Evolutionary conservation across 2,329 filamentous ascomycete species (phyloP).

Genomic region (Neocucurbitaria cava): DNA sequence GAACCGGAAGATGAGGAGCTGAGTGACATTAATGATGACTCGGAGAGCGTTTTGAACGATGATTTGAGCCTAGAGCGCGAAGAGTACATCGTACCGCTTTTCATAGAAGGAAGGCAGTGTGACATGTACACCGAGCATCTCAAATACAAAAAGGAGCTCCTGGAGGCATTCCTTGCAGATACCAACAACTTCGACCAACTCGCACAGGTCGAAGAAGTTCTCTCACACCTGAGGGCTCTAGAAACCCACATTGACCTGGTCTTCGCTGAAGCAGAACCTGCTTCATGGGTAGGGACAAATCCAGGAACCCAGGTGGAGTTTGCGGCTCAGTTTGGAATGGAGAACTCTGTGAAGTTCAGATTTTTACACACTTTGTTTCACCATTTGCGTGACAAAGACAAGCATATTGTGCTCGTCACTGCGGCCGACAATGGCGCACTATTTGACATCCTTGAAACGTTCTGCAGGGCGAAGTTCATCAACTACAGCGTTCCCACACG

Average conservation of each 20-base stretch:
- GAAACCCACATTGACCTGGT: constrained; percentile 45
- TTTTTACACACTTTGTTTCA: constrained; percentile 37
- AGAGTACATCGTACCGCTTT: constrained; percentile 45
- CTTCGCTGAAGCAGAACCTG: constrained; percentile 26
- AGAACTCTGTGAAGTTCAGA: constrained; percentile 44
- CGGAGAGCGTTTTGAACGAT: constrained; percentile 33
- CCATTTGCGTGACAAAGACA: constrained; percentile 21
- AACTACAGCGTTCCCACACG: constrained; percentile 36
- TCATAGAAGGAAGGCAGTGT: constrained; percentile 40
- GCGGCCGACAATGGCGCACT: constrained; percentile 30
- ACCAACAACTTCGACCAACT: constrained; percentile 17
- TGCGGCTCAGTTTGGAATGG: constrained; percentile 33
- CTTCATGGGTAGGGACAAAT: constrained; percentile 8
- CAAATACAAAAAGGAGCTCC: constrained; percentile 20
- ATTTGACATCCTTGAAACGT: constrained; percentile 36
- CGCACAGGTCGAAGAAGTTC: constrained; percentile 21
- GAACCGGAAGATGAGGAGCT: constrained; percentile 23
- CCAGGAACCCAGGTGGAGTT: constrained; percentile 26
- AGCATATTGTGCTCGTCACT: constrained; percentile 40
- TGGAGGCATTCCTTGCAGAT: constrained; percentile 25
- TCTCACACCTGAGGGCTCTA: constrained; percentile 30
- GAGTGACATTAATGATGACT: constrained; percentile 28
- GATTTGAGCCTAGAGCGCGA: constrained; percentile 34
- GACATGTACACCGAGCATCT: constrained; percentile 31
- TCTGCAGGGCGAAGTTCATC: constrained; percentile 28